A percentile compares a stretch with the other conserved stretches of the same genome.
phyloP scores from a whole-genome alignment of 1,284 basidiomycete genomes.

The Rhodotorula mucilaginosa region DNA sequence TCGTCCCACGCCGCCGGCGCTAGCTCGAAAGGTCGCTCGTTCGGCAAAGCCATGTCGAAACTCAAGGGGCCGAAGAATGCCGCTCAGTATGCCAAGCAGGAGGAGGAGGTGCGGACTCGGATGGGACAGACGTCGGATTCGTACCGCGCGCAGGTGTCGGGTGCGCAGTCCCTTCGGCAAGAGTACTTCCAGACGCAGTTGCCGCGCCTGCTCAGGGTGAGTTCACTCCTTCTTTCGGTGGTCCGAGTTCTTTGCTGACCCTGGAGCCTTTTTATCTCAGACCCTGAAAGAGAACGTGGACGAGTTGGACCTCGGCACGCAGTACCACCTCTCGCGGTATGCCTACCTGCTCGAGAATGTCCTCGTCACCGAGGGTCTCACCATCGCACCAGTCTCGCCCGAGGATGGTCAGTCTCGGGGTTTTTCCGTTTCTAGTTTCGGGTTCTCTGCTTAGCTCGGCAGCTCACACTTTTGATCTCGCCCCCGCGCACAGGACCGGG shows the following conservation, averaged over 20 bases:
- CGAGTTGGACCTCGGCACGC: conserved; percentile 92
- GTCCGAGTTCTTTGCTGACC: not conserved
- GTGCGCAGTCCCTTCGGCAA: conserved; percentile 84
- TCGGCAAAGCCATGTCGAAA: conserved; percentile 79
- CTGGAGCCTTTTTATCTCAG: conserved; percentile 51
- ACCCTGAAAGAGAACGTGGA: conserved; percentile 93
- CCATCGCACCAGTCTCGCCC: conserved; percentile 62
- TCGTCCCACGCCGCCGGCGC: conserved; percentile 49
- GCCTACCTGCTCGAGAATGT: conserved; percentile 91
- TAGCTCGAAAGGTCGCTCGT: conserved; percentile 59
- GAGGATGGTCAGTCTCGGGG: conserved; percentile 56
- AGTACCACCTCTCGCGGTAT: conserved; percentile 93
- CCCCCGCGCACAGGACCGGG: conserved; percentile 56
- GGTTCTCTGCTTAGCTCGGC: too few relatives aligned
- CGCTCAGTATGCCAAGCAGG: conserved; percentile 84
- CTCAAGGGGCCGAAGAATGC: conserved; percentile 87
- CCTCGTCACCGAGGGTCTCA: conserved; percentile 80
- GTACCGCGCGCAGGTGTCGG: conserved; percentile 85
- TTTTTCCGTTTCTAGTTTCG: not conserved
- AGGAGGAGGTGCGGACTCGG: conserved; percentile 84
- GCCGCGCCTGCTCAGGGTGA: conserved; percentile 83
- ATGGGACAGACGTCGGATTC: conserved; percentile 83
- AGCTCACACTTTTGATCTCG: too few relatives aligned
- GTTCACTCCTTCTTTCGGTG: not conserved
- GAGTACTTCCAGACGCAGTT: conserved; percentile 98